Evolutionary conservation across 78 protist genomes (phyloP).

Genomic region (Dictyostelium firmibasis): DNA sequence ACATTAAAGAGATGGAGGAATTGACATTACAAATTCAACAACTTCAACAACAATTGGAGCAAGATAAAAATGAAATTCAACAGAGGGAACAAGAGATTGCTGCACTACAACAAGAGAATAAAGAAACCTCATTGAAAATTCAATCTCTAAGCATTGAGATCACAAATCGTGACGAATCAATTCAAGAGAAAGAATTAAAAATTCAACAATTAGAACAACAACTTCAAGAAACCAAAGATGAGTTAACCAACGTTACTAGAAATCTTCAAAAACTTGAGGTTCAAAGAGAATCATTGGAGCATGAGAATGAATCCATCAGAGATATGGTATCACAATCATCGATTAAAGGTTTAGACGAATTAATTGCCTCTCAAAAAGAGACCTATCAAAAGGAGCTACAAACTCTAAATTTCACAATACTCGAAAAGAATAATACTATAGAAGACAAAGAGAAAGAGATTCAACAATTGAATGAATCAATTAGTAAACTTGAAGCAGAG

Average conservation of each 20-base stretch:
- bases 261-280: constrained; percentile 15
- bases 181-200: neutral
- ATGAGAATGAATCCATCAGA: constrained; percentile 54
- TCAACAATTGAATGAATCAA: neutral
- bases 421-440: constrained; percentile 37
- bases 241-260: neutral
- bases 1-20: constrained; percentile 69
- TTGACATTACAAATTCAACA: constrained; percentile 13
- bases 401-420: neutral
- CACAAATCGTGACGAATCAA: no score
- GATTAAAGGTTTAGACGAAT: neutral
- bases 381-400: constrained; percentile 25
- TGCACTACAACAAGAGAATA: neutral
- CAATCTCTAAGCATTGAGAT: neutral
- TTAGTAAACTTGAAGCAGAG: neutral
- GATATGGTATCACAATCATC: constrained; percentile 1
- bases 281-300: constrained; percentile 8
- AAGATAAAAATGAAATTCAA: neutral
- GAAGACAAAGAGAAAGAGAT: constrained; percentile 20
- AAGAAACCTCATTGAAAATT: neutral
- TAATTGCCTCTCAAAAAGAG: constrained; percentile 16
- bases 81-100: neutral
- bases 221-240: neutral
- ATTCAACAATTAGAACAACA: neutral
- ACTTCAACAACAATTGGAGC: neutral